Evolutionary conservation across 306 rosid genomes (phyloP), one percentile per base, ranked within the genome.

Genomic region (Vicia sativa): DNA sequence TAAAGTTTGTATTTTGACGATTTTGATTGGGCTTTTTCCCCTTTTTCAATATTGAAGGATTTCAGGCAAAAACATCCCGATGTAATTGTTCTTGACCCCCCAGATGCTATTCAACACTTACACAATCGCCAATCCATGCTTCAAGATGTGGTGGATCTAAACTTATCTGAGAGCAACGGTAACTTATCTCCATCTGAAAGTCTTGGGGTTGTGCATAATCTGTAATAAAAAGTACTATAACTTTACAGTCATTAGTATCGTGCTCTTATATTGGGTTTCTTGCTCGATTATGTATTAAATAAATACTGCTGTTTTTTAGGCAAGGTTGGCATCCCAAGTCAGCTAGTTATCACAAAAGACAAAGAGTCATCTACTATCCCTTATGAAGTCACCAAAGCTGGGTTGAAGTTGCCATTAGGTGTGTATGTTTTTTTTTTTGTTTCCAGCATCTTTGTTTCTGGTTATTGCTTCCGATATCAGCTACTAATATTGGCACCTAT

Each of bases 51-150:
- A 73, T 45, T 61, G 65, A 81, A 84, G 89, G 86, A 84, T 70
- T 84, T 69, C 66, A 65, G 77, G 64, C 68, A 68, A 78, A 78
- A 60, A 55, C 76, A 75, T 77, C 82, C 84, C 21, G 84, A 84
- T 56, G 86, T 84, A 26, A 28, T 58, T 12, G 64, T 84, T 11
- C 73, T 81, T 62, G 89, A 84, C 76, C 84, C 84, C 38, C 89
- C 86, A 0, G 78, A 65, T 48, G 78, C 86, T 43, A 75, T 84
- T 65, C 74, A 76, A 78, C 84, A 60, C 42, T 71, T 84, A 55
- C 82, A 76, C 75, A 84, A 84, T 41, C 89, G 89, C 66, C 82
- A 84, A 62, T 81, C 86, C 68, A 81, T 84, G 89, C 86, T 81
- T 63, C 82, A 81, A 79, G 58, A 54, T 69, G 89, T 84, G 84